Evolutionary conservation across 2,329 filamentous ascomycete species (phyloP), one percentile per base, ranked within the genome.

Genomic region (Paracoccidioides brasiliensis): DNA sequence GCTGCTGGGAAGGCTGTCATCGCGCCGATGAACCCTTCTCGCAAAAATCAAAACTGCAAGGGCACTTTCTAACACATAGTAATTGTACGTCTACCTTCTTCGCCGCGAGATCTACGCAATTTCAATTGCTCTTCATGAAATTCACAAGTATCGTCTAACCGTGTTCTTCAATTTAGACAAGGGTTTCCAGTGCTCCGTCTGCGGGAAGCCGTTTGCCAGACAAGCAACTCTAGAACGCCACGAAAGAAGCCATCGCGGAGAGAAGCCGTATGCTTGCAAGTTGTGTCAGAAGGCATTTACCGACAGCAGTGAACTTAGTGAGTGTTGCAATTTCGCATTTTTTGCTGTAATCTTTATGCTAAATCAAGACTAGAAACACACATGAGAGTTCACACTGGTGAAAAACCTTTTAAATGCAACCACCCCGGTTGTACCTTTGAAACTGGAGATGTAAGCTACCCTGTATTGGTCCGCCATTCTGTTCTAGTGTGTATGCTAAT

Each of bases 261-360:
- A 73, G 57, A 74, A 74, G 55, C 71, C 71, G 1, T 74, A 72
- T 56, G 69, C 63, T 43, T 74, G 71, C 60, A 63, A 69, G 32
- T 61, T 67, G 28, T 74, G 71, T 51, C 69, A 68, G 12, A 74
- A 74, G 57, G 63, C 68, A 10, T 74, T 74, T 37, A 74, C 71
- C 2, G 71, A 74, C 57, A 74, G 71, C 55, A 74, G 71, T 57
- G 71, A 74, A 58, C 62, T 74, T 45, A 74, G 70, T 72, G 67
- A 54, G 69, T 58, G 5, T 57, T 28, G 14, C 3, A 51, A 30
- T 12, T 15, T 30, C 5, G 4, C 2, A 3, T 40, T 38, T 40
- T 14, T 14, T 6, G 30, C 7, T 14, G 3, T 15, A 10, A 5
- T n/a, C 7, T 2, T 22, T 6, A 14, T n/a, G 55, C 64, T 70